phyloP scores from a whole-genome alignment of 306 rosid genomes.

The Vigna reflexopilosa region DNA sequence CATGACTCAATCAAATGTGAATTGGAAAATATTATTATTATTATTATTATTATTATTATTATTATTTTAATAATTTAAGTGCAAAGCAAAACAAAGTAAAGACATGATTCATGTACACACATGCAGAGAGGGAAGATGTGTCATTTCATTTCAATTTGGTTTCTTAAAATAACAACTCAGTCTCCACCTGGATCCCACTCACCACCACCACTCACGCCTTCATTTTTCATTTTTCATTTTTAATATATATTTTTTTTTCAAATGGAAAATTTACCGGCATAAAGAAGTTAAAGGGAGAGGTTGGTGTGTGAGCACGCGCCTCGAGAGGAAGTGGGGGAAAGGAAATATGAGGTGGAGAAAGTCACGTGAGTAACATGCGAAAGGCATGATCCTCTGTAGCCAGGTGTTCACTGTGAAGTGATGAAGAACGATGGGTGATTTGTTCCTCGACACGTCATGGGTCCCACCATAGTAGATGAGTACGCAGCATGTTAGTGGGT shows the following conservation, averaged over 20 bases:
- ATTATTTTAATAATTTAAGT: not conserved
- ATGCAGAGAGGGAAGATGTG: conserved; percentile 12
- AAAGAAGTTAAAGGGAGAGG: too few relatives aligned
- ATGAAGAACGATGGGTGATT: not conserved
- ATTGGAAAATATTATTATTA: conserved; percentile 28
- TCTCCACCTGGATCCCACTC: conserved; percentile 42
- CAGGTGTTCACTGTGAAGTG: conserved; percentile 1
- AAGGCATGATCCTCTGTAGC: conserved; percentile 1
- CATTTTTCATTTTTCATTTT: conserved; percentile 21
- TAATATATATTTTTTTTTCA: not conserved
- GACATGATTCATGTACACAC: conserved; percentile 10
- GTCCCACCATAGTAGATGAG: not conserved
- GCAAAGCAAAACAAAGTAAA: not conserved
- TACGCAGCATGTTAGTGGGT: conserved; percentile 23
- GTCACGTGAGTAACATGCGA: conserved; percentile 38
- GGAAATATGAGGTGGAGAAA: not conserved
- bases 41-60: not conserved
- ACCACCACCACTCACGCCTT: conserved; percentile 46
- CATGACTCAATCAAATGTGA: conserved; percentile 40
- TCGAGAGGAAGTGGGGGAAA: not conserved
- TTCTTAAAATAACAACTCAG: conserved; percentile 14
- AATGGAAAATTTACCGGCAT: too few relatives aligned
- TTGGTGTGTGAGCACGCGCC: not conserved
- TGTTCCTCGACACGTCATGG: not conserved
- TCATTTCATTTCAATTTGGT: not conserved